Base-by-base conservation (phyloP, 345 rosid genomes). In the Excoecaria cochinchinensis region DNA sequence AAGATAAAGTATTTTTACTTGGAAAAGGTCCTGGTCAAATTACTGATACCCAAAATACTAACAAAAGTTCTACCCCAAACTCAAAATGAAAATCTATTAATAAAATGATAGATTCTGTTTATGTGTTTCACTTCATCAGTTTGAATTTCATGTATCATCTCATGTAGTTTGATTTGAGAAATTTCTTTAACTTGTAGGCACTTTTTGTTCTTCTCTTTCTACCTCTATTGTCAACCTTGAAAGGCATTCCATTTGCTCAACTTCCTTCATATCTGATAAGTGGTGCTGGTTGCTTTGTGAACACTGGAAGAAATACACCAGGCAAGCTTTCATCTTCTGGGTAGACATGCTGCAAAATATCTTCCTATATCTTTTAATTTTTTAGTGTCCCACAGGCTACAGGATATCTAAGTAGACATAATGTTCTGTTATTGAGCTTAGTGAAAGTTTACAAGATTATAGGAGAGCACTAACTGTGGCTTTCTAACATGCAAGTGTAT, bases 221-320 rank as follows among this genome's bases (percentile, higher is more conserved):
- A 71, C 97, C 97, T 79, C 76, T 94, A 4, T 82, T 94, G 71
- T 92, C 97, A 74, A 94, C 85, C 84, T 78, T 94, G 87, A 90
- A 86, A 85, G 97, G 98, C 69, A 90, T 90, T 81, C 90, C 92
- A 39, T 87, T 90, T 77, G 72, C 80, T 3, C 82, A 87, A 80
- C 90, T 94, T 80, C 96, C 90, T 74, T 69, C 74, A 0, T 90
- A 90, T 82, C 75, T 94, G 57, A 92, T 82, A 85, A 84, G 86
- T 83, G 98, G 97, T 77, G 92, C 91, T 68, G 91, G 91, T 67
- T 92, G 98, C 87, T 87, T 94, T 80, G 72, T 92, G 46, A 92
- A 94, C 70, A 80, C 67, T 67, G 92, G 91, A 84, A 78, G 81
- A 61, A 82, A 76, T 66, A 66, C 75, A 71, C 61, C 89, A 76